Evolutionary conservation across 768 basidiomycete species (phyloP).

Genomic region (Neoboletus brunneissimus): DNA sequence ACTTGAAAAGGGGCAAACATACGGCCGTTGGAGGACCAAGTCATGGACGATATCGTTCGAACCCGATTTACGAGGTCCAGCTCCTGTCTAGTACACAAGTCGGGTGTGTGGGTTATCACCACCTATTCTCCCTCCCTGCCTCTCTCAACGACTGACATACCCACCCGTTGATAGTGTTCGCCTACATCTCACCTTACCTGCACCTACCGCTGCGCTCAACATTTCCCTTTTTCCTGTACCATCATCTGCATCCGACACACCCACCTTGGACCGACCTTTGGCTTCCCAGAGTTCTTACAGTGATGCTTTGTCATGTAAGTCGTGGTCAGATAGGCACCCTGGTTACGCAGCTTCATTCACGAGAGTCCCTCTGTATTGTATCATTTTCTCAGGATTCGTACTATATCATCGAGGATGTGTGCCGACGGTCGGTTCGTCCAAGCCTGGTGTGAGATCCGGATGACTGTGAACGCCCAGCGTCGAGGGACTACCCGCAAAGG

Average conservation of each 20-base stretch:
- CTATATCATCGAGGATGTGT: background rate
- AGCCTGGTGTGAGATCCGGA: background rate
- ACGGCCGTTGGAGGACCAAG: slow-evolving; percentile 71
- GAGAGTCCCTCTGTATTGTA: background rate
- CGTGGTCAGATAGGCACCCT: background rate
- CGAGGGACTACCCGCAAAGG: background rate
- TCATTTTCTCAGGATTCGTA: background rate
- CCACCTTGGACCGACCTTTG: slow-evolving; percentile 40
- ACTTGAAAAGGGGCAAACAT: slow-evolving; percentile 45
- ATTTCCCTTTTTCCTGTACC: slow-evolving; percentile 52
- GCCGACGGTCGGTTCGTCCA: background rate
- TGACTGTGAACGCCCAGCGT: background rate
- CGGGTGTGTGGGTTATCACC: slow-evolving; percentile 43
- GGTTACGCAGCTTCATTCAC: background rate
- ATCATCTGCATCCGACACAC: background rate
- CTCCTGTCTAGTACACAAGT: slow-evolving; percentile 52
- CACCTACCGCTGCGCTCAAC: slow-evolving; percentile 51
- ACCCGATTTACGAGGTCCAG: slow-evolving; percentile 66
- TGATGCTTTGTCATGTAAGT: slow-evolving; percentile 51
- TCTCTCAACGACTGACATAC: background rate
- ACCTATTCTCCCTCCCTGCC: slow-evolving; percentile 26
- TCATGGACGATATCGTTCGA: slow-evolving; percentile 58
- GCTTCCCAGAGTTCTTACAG: slow-evolving; percentile 79
- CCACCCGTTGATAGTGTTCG: slow-evolving; percentile 50
- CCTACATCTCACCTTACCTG: slow-evolving; percentile 52